Percentiles rank a stretch among this genome's conserved stretches.
These are phyloP conservation scores for Alternaria metachromatica DNA, from an alignment of 2,329 filamentous ascomycete species.

Conservation along the genomic window DNA sequence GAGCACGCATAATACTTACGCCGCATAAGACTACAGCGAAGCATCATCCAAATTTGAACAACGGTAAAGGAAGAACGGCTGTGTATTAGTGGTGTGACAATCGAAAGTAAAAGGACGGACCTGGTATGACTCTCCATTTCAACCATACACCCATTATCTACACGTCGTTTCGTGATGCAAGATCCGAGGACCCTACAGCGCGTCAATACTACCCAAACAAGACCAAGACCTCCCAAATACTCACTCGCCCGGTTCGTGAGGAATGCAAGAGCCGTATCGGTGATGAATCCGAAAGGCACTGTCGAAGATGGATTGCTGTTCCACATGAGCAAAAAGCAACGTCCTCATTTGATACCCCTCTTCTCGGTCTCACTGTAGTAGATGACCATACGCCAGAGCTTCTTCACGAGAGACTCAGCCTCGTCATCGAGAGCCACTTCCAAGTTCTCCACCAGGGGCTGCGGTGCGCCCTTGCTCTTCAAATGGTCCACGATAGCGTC, in stretches of 20 bases:
- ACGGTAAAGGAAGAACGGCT: background rate
- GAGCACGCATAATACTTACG: background rate
- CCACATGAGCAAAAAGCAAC: background rate
- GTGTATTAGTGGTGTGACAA: conserved; percentile 8
- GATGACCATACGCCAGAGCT: conserved; percentile 97
- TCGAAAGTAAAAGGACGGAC: conserved; percentile 9
- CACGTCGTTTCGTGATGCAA: conserved; percentile 19
- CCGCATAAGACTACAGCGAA: background rate
- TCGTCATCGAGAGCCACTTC: conserved; percentile 92
- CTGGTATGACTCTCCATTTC: conserved; percentile 11
- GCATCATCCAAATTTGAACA: background rate
- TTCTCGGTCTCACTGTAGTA: conserved; percentile 97
- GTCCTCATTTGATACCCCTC: conserved; percentile 66
- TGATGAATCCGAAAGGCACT: background rate
- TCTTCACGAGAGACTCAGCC: conserved; percentile 90
- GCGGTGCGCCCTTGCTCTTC: conserved; percentile 74
- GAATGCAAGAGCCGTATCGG: background rate
- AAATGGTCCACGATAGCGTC: conserved; percentile 91
- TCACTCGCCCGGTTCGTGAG: conserved; percentile 15
- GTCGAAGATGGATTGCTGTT: background rate
- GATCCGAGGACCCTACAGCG: conserved; percentile 30
- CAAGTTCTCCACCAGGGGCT: conserved; percentile 81
- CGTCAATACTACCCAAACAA: conserved; percentile 21
- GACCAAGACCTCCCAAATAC: conserved; percentile 14
- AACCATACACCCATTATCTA: conserved; percentile 11